Percentiles rank a stretch among this genome's conserved stretches.
phyloP scores from a whole-genome alignment of 352 stramenopile species.

The Pythium plurisporium region DNA sequence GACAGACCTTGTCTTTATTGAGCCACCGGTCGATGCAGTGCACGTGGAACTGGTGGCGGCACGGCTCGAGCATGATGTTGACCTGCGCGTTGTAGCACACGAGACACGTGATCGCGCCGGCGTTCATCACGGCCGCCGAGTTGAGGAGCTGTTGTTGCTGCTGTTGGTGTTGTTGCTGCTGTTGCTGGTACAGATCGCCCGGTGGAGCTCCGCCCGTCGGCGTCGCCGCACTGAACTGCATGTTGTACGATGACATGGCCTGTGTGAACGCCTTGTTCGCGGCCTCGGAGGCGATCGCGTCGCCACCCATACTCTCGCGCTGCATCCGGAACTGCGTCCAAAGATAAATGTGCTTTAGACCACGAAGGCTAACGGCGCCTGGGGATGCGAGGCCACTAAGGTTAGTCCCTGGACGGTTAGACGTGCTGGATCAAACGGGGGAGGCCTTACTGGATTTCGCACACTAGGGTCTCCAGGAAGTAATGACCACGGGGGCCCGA shows the following conservation, averaged over 20 bases:
- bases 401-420: neutral
- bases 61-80: conserved; percentile 59
- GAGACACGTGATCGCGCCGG: conserved; percentile 31
- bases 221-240: conserved; percentile 15
- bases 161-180: conserved; percentile 22
- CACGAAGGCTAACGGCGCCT: no score
- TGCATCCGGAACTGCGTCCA: conserved; percentile 32
- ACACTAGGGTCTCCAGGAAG: no score
- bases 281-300: conserved; percentile 26
- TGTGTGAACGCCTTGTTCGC: conserved; percentile 24
- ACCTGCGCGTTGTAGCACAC: conserved; percentile 45
- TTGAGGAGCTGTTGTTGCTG: conserved; percentile 11
- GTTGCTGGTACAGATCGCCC: no score
- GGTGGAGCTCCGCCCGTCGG: no score
- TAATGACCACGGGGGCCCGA: no score
- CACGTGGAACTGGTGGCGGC: conserved; percentile 76
- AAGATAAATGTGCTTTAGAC: no score
- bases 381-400: no score
- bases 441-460: neutral
- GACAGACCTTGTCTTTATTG: conserved; percentile 74
- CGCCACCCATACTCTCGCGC: conserved; percentile 31
- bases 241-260: conserved; percentile 20
- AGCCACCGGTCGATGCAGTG: conserved; percentile 68
- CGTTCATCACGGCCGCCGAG: conserved; percentile 19
- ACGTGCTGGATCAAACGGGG: no score